Evolutionary conservation across 2,329 filamentous ascomycete species (phyloP), one percentile per base, ranked within the genome.

Genomic region (Fusarium caatingaense): DNA sequence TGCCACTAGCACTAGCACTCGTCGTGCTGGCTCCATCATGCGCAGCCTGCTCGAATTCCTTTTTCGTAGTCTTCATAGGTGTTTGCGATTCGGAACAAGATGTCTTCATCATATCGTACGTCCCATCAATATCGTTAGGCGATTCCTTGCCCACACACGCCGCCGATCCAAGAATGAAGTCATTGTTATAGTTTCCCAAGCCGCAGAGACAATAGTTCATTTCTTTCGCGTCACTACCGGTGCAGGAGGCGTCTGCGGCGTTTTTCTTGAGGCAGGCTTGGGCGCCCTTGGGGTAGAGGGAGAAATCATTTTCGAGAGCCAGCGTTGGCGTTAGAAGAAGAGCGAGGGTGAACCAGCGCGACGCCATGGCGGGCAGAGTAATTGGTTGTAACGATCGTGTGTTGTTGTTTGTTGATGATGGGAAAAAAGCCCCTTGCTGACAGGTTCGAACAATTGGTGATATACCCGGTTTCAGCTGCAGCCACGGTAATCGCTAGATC

Each of bases 201-300:
- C 75, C 74, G 72, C 86, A 88, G 3, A 87, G 78, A 56, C 86
- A 88, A 4, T 73, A 55, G 69, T 88, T 87, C 65, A 86, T 77
- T 30, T 80, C 76, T 0, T 71, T 46, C 5, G 80, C 78, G 1
- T 80, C 80, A 21, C 73, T 72, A 20, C 82, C 82, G 8, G 77
- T 76, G 76, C 86, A 88, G 7, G 75, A 70, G 18, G 81, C 82
- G 21, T 62, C 32, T 48, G 78, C 72, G 30, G 84, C 80, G 7
- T 84, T 78, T 18, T 78, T 49, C 66, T 80, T 75, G 2, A 88
- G 77, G 61, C 86, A 88, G 10, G 72, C 9, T 59, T 83, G 72
- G 10, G 78, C 53, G 46, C 68, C 69, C 8, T 57, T n/a, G 10
- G 78, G 76, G 60, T 81, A 81, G 58, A 79, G 76, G 49, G 67